Base-by-base conservation (phyloP, 345 rosid genomes). In the Hibiscus trionum region DNA sequence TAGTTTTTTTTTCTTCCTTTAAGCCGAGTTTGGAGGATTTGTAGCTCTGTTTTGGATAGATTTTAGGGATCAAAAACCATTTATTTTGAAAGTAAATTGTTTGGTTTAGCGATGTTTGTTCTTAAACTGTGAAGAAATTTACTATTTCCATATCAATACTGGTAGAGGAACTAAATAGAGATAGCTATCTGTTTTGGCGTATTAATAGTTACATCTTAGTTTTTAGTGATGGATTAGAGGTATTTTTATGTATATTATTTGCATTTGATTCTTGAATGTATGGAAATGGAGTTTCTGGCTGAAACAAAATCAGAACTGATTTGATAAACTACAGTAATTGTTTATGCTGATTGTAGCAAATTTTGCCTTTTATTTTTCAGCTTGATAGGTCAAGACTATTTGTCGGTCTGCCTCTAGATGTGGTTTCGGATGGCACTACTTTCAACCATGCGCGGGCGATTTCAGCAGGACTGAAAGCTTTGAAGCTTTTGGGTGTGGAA, bases 401-500 rank as follows among this genome's bases (percentile, higher is more conserved):
- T 14, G 97, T 94, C 58, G 98, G 97, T 42, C 79, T 94, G 75
- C 98, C 98, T 5, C 73, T 94, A 31, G 97, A 94, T 80, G 77
- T 82, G 2, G 91, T 94, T 75, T 88, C 96, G 9, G 84, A 79
- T 57, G 81, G 88, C 80, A 80, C 81, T 55, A 73, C 73, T 0
- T 81, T 94, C 26, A 91, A 87, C 80, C 96, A 91, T 66, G 76
- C 81, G 4, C 91, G 82, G 84, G 98, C 97, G 0, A 84, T 94
- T 26, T 81, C 86, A 1, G 97, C 82, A 0, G 98, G 97, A 39
- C 84, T 94, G 49, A 90, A 76, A 83, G 98, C 98, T 61, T 77
- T 94, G 77, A 94, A 90, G 78, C 82, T 94, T 27, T 79, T 94
- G 53, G 98, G 96, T 49, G 88, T 94, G 2, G 86, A 91, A 70